phyloP scores from a whole-genome alignment of 2,329 filamentous ascomycete genomes.

The Pseudocercospora cruenta region DNA sequence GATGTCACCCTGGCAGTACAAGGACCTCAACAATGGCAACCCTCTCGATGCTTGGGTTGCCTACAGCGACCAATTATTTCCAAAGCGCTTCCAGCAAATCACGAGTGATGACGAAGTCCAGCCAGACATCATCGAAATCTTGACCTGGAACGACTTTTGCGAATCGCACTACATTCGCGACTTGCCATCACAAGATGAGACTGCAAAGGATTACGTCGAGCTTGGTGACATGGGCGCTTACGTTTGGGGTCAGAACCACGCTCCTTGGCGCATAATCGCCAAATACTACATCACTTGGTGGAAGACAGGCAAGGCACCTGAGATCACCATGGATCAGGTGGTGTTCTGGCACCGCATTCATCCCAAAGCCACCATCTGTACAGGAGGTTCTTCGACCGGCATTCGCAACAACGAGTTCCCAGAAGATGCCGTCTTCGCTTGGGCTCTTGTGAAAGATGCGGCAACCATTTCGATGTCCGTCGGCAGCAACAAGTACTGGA shows the following conservation, averaged over 20 bases:
- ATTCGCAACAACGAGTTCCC: slow-evolving; percentile 41
- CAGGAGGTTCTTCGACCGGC: slow-evolving; percentile 35
- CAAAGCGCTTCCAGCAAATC: slow-evolving; percentile 37
- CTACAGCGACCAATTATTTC: slow-evolving; percentile 44
- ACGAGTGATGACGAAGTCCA: slow-evolving; percentile 34
- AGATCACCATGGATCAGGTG: slow-evolving; percentile 42
- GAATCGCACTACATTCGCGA: slow-evolving; percentile 47
- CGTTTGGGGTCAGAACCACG: slow-evolving; percentile 42
- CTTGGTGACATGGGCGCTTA: slow-evolving; percentile 41
- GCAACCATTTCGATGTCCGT: slow-evolving; percentile 40
- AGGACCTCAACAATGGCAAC: slow-evolving; percentile 43
- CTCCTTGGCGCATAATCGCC: slow-evolving; percentile 44
- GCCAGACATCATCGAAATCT: slow-evolving; percentile 45
- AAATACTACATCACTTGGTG: slow-evolving; percentile 45
- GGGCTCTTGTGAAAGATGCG: slow-evolving; percentile 39
- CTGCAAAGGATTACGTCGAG: slow-evolving; percentile 38
- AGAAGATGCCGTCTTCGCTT: slow-evolving; percentile 44
- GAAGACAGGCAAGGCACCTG: slow-evolving; percentile 40
- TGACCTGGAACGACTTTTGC: slow-evolving; percentile 46
- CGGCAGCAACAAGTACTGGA: slow-evolving; percentile 41
- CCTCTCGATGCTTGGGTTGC: slow-evolving; percentile 41
- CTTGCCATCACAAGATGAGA: slow-evolving; percentile 36
- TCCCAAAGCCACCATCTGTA: slow-evolving; percentile 40
- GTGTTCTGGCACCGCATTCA: slow-evolving; percentile 46
- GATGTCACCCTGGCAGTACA: slow-evolving; percentile 47